Conservation (phyloP, 345 rosid genomes). For the Moringa oleifera region DNA sequence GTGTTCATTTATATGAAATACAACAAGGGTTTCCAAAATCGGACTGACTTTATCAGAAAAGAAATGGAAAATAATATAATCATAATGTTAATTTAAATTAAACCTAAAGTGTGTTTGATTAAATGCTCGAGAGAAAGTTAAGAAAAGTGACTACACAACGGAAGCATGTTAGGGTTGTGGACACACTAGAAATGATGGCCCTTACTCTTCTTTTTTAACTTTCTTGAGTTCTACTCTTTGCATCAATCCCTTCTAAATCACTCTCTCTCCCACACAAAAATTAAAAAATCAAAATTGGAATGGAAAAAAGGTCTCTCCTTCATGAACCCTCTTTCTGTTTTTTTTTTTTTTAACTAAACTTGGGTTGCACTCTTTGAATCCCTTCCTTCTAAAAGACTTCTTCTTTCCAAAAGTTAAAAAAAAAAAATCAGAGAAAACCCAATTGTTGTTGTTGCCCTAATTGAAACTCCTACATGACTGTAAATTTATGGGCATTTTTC, state of each 20-base stretch:
- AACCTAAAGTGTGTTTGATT: not conserved
- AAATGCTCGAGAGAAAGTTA: constrained; percentile 7
- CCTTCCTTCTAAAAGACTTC: constrained; percentile 31
- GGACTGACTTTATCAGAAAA: too few relatives aligned
- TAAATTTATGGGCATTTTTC: too few relatives aligned
- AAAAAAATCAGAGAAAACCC: constrained; percentile 8
- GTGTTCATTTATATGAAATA: too few relatives aligned
- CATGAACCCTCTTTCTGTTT: not conserved
- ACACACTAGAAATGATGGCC: constrained; percentile 20
- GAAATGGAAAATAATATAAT: too few relatives aligned
- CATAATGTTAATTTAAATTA: too few relatives aligned
- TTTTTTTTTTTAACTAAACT: constrained; percentile 16
- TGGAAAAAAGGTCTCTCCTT: constrained; percentile 6
- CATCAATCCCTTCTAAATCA: constrained; percentile 30
- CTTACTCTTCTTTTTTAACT: constrained; percentile 22
- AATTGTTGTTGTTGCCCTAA: too few relatives aligned
- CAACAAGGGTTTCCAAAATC: too few relatives aligned
- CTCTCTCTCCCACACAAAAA: constrained; percentile 4
- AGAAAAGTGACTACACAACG: constrained; percentile 13
- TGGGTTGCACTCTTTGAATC: constrained; percentile 46
- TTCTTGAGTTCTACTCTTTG: constrained; percentile 39
- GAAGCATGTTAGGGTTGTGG: constrained; percentile 10
- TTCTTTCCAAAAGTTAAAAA: constrained; percentile 8
- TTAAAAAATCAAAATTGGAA: too few relatives aligned
- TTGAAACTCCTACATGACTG: too few relatives aligned